Evolutionary conservation across 2,329 filamentous ascomycete species (phyloP), one percentile per base, ranked within the genome.

Genomic region (Ceratocystis destructans): DNA sequence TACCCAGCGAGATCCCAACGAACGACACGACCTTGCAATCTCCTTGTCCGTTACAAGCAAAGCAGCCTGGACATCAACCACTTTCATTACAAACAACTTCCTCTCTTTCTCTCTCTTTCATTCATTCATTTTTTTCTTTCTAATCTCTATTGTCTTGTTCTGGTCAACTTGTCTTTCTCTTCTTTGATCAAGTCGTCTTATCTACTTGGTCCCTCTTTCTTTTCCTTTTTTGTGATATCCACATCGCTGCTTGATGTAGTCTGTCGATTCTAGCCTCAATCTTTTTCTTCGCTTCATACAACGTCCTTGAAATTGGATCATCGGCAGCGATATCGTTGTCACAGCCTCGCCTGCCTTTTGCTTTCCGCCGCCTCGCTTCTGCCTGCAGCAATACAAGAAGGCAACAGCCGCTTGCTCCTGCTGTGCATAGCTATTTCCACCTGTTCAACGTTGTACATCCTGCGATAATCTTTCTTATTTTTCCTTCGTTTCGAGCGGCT

Each of bases 231-330:
- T 25, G 4, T 10, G 12, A 15, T 15, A 53, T 59, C 33, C 53
- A 31, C 53, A 25, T 8, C 53, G n/a, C 53, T 59, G 53, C 53
- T 59, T 59, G 53, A 59, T 37, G 53, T 59, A 59, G 53, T 59
- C 28, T 59, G 53, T 59, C 28, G 25, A 59, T 59, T 33, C 25
- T 17, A 20, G 28, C 22, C 37, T 41, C 10, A 8, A 12, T 17
- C 20, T 55, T 12, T 22, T 55, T n/a, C 28, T 37, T 31, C 28
- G 48, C 20, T 53, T 25, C 48, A 53, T 20, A 48, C 15, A 17
- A 50, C 46, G 8, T 7, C 46, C 22, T 22, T 22, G 22, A 50
- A n/a, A 50, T 10, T 53, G 25, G 20, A 53, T 53, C 48, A 25
- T 53, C 22, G 48, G 20, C 48, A 53, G 3, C n/a, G 46, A 10